These are phyloP conservation scores for Aegilops bicornis DNA, from an alignment of 176 grass and related monocot genomes.

Conservation along the genomic window DNA sequence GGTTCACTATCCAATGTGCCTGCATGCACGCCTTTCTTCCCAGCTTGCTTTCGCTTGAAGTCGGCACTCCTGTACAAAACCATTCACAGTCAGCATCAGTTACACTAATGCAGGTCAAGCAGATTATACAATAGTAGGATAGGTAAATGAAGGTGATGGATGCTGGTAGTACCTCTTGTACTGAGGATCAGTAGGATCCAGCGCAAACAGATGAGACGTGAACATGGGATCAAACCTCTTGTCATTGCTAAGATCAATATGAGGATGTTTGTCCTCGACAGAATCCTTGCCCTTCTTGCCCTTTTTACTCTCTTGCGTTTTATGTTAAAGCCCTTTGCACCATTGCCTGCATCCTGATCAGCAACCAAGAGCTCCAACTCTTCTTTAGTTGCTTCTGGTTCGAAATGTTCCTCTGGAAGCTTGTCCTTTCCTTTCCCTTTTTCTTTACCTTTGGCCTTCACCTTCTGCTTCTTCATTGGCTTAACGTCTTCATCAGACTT, in stretches of 20 bases:
- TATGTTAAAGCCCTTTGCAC: conserved; percentile 76
- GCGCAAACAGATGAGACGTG: conserved; percentile 53
- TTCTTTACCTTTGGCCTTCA: conserved; percentile 38
- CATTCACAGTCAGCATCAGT: not conserved
- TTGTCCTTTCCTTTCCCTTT: conserved; percentile 45
- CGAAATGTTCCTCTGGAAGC: conserved; percentile 39
- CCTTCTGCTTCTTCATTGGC: conserved; percentile 46
- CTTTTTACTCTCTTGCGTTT: conserved; percentile 59
- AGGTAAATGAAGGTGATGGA: not conserved
- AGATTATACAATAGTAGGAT: not conserved
- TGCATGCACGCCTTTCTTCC: conserved; percentile 5
- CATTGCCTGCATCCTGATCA: conserved; percentile 50
- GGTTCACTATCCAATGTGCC: not conserved
- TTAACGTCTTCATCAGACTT: conserved; percentile 53
- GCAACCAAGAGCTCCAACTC: conserved; percentile 83
- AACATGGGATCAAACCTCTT: conserved; percentile 67
- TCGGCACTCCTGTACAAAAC: conserved; percentile 42
- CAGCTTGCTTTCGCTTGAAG: conserved; percentile 40
- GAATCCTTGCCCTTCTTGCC: conserved; percentile 75
- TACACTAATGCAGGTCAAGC: not conserved
- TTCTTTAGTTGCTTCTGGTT: conserved; percentile 66
- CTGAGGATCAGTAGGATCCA: conserved; percentile 91
- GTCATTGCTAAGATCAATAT: conserved; percentile 68
- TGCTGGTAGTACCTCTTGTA: conserved; percentile 66
- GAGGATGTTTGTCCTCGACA: conserved; percentile 48